Evolutionary conservation across 148 eudicot genomes (phyloP).

Genomic region (Amaranthus hypochondriacus): DNA sequence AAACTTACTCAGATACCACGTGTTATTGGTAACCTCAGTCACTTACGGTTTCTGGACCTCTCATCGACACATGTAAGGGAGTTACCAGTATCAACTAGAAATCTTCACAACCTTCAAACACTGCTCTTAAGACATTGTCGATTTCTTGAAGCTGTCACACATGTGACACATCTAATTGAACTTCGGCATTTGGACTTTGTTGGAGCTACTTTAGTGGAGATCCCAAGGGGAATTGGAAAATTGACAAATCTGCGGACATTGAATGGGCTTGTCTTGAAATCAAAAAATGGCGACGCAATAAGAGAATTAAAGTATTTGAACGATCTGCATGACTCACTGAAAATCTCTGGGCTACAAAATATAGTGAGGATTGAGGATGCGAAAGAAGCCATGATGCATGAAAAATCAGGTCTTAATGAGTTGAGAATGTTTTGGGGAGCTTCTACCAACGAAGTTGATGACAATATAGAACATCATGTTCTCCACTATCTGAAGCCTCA

Average conservation of each 20-base stretch:
- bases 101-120: conserved; percentile 17
- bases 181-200: conserved; percentile 6
- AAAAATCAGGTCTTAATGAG: neutral
- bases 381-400: conserved; percentile 6
- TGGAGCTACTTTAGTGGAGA: neutral
- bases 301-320: conserved; percentile 6
- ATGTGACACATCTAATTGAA: neutral
- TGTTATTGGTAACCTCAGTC: conserved; percentile 7
- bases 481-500: conserved; percentile 2
- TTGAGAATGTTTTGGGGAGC: neutral
- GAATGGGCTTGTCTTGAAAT: neutral
- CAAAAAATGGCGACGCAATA: neutral
- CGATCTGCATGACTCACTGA: neutral
- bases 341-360: neutral
- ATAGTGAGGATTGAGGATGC: neutral
- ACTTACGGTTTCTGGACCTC: neutral
- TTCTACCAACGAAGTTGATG: neutral
- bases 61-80: neutral
- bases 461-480: neutral
- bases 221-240: conserved; percentile 3
- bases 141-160: neutral
- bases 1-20: neutral
- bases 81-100: neutral
- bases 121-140: neutral
- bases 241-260: conserved; percentile 5